Conservation (phyloP, 768 basidiomycete genomes). For the Boletellus emodensis region DNA sequence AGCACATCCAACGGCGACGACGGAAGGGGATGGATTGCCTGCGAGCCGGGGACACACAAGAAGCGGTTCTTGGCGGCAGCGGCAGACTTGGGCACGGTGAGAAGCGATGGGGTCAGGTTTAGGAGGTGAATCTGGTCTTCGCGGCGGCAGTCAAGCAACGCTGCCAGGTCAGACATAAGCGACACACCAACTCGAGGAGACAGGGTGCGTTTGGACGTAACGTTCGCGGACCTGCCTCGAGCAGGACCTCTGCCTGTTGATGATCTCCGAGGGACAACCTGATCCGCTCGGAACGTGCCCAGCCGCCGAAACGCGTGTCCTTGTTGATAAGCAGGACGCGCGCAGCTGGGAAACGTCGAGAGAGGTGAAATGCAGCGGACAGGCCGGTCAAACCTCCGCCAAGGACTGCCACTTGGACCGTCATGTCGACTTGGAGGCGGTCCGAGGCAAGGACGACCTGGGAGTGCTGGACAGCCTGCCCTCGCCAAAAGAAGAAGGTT, state of each 20-base stretch:
- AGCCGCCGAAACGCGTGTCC: constrained; percentile 70
- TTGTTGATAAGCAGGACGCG: constrained; percentile 70
- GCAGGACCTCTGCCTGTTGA: constrained; percentile 43
- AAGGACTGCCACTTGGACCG: constrained; percentile 51
- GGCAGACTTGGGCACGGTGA: constrained; percentile 63
- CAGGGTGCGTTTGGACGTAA: constrained; percentile 72
- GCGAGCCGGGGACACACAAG: constrained; percentile 50
- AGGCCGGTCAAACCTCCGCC: constrained; percentile 84
- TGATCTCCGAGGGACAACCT: constrained; percentile 31
- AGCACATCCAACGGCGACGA: constrained; percentile 35
- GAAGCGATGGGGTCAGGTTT: constrained; percentile 50
- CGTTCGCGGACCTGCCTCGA: constrained; percentile 88
- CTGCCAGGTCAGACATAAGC: constrained; percentile 3
- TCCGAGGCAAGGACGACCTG: not conserved
- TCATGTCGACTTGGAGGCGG: not conserved
- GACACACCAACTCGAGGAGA: constrained; percentile 71
- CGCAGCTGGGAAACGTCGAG: constrained; percentile 56
- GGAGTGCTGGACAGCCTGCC: not conserved
- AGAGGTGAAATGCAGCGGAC: constrained; percentile 74
- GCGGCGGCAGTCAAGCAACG: constrained; percentile 10
- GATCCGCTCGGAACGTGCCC: constrained; percentile 66
- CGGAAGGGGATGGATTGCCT: constrained; percentile 53
- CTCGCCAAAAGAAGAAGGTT: not conserved
- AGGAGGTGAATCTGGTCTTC: constrained; percentile 71
- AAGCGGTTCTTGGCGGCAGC: constrained; percentile 77